Evolutionary conservation across 352 stramenopile genomes (phyloP).

Genomic region (Phytophthora foliorum): DNA sequence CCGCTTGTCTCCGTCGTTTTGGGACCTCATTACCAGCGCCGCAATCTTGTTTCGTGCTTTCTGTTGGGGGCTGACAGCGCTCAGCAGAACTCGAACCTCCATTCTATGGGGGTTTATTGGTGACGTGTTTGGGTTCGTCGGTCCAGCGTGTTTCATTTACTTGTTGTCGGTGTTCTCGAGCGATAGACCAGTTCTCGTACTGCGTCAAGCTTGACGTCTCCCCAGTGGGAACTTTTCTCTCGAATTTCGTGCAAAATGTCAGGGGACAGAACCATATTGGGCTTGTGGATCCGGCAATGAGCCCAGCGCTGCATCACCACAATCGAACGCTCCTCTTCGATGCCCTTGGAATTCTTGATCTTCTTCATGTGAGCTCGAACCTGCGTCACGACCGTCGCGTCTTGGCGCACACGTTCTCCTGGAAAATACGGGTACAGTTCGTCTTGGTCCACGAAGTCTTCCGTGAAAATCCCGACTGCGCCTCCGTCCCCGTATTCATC

Average conservation of each 20-base stretch:
- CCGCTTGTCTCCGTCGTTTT: too few species aligned
- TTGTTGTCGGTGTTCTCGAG: not conserved
- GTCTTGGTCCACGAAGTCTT: slow-evolving; percentile 48
- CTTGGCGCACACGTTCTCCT: slow-evolving; percentile 36
- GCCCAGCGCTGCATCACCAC: slow-evolving; percentile 37
- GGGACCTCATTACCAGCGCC: too few species aligned
- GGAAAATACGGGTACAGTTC: slow-evolving; percentile 46
- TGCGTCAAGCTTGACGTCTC: slow-evolving; percentile 48
- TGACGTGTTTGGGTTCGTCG: too few species aligned
- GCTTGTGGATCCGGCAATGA: slow-evolving; percentile 26
- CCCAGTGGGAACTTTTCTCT: slow-evolving; percentile 50
- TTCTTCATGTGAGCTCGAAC: slow-evolving; percentile 28
- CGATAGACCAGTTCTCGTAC: slow-evolving; percentile 35
- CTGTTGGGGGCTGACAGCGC: too few species aligned
- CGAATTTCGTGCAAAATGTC: slow-evolving; percentile 45
- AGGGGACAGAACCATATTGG: slow-evolving; percentile 22
- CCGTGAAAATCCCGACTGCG: slow-evolving; percentile 37
- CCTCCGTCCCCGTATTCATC: slow-evolving; percentile 37
- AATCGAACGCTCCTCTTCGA: slow-evolving; percentile 28
- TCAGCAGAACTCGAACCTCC: not conserved
- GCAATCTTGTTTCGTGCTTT: too few species aligned
- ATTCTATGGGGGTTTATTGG: too few species aligned
- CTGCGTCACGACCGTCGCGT: slow-evolving; percentile 37
- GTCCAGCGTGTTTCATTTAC: not conserved
- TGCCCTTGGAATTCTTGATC: slow-evolving; percentile 8